These are phyloP conservation scores for Talaromyces liani DNA, from an alignment of 495 filamentous ascomycete genomes.

Conservation along the genomic window DNA sequence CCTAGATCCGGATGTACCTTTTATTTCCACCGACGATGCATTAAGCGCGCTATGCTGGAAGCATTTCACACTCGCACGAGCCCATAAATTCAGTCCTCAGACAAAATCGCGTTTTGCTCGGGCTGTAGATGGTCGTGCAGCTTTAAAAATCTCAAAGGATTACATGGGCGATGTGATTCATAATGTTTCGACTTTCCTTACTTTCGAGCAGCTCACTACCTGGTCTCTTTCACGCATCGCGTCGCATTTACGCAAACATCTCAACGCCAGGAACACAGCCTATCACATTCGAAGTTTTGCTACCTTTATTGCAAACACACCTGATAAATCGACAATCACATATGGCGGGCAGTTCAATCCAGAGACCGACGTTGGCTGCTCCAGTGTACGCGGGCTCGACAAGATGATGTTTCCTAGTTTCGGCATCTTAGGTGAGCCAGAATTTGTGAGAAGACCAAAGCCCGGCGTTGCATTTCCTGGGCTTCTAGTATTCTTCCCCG, in stretches of 20 bases:
- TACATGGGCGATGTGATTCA: constrained; percentile 29
- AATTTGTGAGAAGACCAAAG: constrained; percentile 33
- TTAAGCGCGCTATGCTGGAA: constrained; percentile 41
- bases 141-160: constrained; percentile 17
- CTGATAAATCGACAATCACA: constrained; percentile 23
- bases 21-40: constrained; percentile 40
- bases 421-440: constrained; percentile 30
- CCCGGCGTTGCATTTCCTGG: constrained; percentile 29
- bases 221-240: constrained; percentile 18
- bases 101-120: constrained; percentile 17
- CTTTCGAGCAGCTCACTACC: constrained; percentile 16
- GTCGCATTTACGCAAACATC: constrained; percentile 17
- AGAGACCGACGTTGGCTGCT: constrained; percentile 20
- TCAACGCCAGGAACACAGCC: constrained; percentile 20
- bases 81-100: constrained; percentile 5
- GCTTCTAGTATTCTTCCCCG: constrained; percentile 35
- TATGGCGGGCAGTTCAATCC: constrained; percentile 21
- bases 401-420: constrained; percentile 14
- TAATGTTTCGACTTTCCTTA: constrained; percentile 12
- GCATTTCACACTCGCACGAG: constrained; percentile 16
- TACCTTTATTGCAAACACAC: constrained; percentile 20
- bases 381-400: constrained; percentile 15
- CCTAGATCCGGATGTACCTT: constrained; percentile 7
- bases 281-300: constrained; percentile 26
- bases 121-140: constrained; percentile 20